These are phyloP conservation scores for Pyrenophora graminea DNA, from an alignment of 2,329 filamentous ascomycete genomes.

Conservation along the genomic window DNA sequence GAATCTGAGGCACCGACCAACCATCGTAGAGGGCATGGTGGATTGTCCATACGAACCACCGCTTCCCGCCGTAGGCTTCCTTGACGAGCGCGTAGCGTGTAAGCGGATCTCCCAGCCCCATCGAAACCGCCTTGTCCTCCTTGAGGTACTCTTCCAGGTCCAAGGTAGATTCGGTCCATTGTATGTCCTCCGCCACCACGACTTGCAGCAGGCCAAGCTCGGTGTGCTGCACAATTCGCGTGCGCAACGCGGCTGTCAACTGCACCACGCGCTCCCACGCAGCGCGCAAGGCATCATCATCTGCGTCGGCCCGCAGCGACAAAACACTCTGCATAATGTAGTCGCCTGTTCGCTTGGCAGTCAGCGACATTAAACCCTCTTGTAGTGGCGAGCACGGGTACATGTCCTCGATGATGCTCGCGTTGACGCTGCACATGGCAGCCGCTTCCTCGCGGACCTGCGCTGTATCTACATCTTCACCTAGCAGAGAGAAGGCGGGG, in stretches of 20 bases:
- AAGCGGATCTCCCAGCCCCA: constrained; percentile 13
- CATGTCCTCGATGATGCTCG: too few relatives aligned
- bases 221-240: constrained; percentile 3
- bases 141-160: constrained; percentile 9
- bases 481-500: too few relatives aligned
- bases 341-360: too few relatives aligned
- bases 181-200: constrained; percentile 13
- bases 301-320: too few relatives aligned
- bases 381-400: too few relatives aligned
- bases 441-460: too few relatives aligned
- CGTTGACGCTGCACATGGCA: too few relatives aligned
- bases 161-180: constrained; percentile 4
- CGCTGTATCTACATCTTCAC: too few relatives aligned
- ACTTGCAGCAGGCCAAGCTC: constrained; percentile 15
- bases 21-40: too few relatives aligned
- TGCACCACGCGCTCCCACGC: constrained; percentile 6
- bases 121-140: not conserved
- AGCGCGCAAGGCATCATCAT: not conserved
- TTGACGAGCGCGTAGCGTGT: constrained; percentile 17
- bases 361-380: too few relatives aligned
- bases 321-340: too few relatives aligned
- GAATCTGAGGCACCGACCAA: too few relatives aligned
- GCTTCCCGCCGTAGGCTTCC: constrained; percentile 3
- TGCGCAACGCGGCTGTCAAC: constrained; percentile 2
- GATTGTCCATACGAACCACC: not conserved